Evolutionary conservation across 2,329 filamentous ascomycete species (phyloP), one percentile per base, ranked within the genome.

Genomic region (Ophiostoma quercus): DNA sequence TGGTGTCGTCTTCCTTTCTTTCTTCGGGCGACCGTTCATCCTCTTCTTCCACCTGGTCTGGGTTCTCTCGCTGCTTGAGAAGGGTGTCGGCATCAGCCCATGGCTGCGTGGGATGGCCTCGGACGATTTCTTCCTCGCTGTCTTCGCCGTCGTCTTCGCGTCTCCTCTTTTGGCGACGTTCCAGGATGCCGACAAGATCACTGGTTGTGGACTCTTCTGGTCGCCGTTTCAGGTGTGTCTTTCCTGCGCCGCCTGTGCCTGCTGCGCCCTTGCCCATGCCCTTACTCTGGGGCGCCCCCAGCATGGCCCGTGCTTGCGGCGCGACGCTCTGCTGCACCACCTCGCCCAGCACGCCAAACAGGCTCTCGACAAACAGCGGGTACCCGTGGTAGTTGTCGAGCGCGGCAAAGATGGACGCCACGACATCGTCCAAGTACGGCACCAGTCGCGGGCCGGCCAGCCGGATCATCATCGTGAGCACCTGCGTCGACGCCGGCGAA

Each of bases 331-430:
- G 92, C 68, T 92, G 88, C 12, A 95, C 92, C 70, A 98, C 87
- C 71, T 92, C 91, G 69, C 88, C 89, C 5, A 99, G 81, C 0
- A 96, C 92, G 1, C 86, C 82, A 77, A 98, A 99, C 6, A 99
- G 82, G 65, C 89, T 86, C 76, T 97, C 92, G 0, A 96, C 94
- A 70, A 99, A 88, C 22, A 85, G 81, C 0, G 92, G 89, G 77
- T 99, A 98, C 1, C 95, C 95, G 75, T 99, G 95, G 75, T 95
- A 99, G 75, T 92, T 92, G 74, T 97, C 93, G n/a, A 99, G 81
- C 0, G 94, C 92, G 0, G 91, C 90, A 77, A 99, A 98, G 54
- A 99, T 92, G 0, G 92, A 94, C 4, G 89, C 90, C 2, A 98
- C 88, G 0, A 97, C 87, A 76, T 99, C 95, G 76, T 98, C 94